Conservation (phyloP, 2,329 filamentous ascomycete genomes). For the Xylaria arbuscula region DNA sequence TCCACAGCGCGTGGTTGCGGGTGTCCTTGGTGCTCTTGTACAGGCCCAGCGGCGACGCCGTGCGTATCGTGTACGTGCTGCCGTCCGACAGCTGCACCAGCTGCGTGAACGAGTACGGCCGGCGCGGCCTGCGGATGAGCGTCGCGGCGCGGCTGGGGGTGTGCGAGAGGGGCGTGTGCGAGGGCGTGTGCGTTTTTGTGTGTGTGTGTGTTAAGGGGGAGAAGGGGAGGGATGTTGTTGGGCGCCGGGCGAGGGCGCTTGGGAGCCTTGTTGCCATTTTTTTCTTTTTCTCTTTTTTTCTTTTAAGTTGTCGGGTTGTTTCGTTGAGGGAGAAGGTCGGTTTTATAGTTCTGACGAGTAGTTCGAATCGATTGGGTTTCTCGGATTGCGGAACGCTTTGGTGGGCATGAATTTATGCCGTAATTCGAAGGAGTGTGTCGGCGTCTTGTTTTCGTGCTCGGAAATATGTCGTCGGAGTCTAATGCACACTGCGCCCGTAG, state of each 20-base stretch:
- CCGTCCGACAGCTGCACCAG: slow-evolving; percentile 93
- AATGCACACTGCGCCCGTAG: slow-evolving; percentile 12
- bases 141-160: slow-evolving; percentile 82
- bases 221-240: slow-evolving; percentile 42
- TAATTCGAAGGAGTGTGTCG: background rate
- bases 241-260: slow-evolving; percentile 47
- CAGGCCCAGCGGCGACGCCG: slow-evolving; percentile 74
- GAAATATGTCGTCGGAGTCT: background rate
- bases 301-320: background rate
- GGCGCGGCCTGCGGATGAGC: slow-evolving; percentile 85
- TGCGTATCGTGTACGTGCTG: slow-evolving; percentile 82
- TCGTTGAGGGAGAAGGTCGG: background rate
- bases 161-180: slow-evolving; percentile 47
- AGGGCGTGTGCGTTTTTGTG: slow-evolving; percentile 33
- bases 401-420: background rate
- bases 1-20: slow-evolving; percentile 90
- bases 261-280: slow-evolving; percentile 51
- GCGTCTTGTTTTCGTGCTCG: background rate
- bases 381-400: background rate
- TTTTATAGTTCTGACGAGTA: background rate
- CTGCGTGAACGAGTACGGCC: slow-evolving; percentile 98
- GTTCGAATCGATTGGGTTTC: background rate
- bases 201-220: slow-evolving; percentile 34
- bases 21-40: slow-evolving; percentile 79
- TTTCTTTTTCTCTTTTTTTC: slow-evolving; percentile 11